A percentile compares a stretch with the other conserved stretches of the same genome.
phyloP scores from a whole-genome alignment of 345 rosid genomes.

The Anastatica hierochuntica region DNA sequence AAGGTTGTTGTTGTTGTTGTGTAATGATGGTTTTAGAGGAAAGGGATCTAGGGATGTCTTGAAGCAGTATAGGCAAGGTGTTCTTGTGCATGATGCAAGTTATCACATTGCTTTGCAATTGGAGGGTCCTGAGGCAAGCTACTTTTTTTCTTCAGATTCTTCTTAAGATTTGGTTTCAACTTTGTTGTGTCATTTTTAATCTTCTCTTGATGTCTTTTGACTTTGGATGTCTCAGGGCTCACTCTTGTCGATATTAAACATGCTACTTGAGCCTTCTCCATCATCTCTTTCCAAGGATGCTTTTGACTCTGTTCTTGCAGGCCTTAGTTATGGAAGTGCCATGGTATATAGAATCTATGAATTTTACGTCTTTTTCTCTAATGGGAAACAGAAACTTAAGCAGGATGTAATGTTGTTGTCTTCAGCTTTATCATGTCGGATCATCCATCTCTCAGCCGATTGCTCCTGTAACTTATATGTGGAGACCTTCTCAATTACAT shows the following conservation, averaged over 20 bases:
- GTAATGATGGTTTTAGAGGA: conserved; percentile 52
- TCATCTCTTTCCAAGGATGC: conserved; percentile 30
- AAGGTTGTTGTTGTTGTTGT: conserved; percentile 13
- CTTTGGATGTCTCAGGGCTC: conserved; percentile 48
- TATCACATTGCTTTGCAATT: conserved; percentile 51
- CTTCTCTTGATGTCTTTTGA: no score
- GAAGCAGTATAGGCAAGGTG: conserved; percentile 58
- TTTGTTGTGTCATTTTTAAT: not conserved
- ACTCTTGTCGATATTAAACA: conserved; percentile 40
- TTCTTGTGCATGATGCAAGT: conserved; percentile 71
- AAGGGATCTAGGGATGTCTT: conserved; percentile 80
- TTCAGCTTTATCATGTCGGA: conserved; percentile 66
- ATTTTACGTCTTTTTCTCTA: not conserved
- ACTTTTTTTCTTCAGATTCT: conserved; percentile 4
- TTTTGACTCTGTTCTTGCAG: conserved; percentile 43
- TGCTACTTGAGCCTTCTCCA: conserved; percentile 53
- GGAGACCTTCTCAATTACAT: conserved; percentile 39
- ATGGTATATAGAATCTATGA: conserved; percentile 39
- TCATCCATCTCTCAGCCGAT: conserved; percentile 41
- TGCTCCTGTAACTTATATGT: conserved; percentile 69
- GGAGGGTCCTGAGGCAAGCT: conserved; percentile 70
- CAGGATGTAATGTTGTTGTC: not conserved
- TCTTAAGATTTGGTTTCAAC: not conserved
- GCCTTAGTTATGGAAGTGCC: conserved; percentile 46
- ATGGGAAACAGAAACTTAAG: not conserved